Evolutionary conservation across 2,329 filamentous ascomycete genomes (phyloP), one percentile per base, ranked within the genome.

Genomic region (Curvularia sp.): DNA sequence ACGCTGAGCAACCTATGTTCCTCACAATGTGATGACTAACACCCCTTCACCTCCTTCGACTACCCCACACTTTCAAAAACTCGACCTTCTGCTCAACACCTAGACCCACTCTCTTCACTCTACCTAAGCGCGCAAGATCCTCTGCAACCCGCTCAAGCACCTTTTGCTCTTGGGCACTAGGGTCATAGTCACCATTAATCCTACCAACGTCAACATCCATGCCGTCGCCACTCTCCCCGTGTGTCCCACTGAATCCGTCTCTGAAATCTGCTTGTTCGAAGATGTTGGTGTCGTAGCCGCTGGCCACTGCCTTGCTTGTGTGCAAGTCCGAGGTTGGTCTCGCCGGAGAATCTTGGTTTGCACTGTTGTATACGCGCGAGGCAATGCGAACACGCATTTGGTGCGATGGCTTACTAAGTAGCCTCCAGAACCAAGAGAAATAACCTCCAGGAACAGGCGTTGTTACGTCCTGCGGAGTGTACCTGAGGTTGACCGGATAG

Each of bases 351-450:
- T 70, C 68, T 25, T 67, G 59, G 5, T 46, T 59, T 2, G 72
- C 42, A 46, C 70, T 74, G 62, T 79, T 77, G 72, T 77, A 76
- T 4, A 93, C 85, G 1, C 85, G 86, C 71, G 94, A 91, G 0
- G 93, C 95, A 54, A 99, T 93, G 49, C 95, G 87, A 12, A 98
- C 94, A 23, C 93, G 87, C 68, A 99, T 94, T 69, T 88, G 93
- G 65, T 97, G 95, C 1, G 91, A 96, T 1, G 93, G 91, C 47
- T 89, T 87, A 42, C 90, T 91, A 32, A 97, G 86, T 8, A 98
- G 81, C 52, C 89, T 90, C 93, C 93, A 99, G 8, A 97, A 73
- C 75, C 97, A 97, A 1, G 80, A 80, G 5, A 85, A 50, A 76
- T 91, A 93, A 27, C 84, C 83, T 12, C 89, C 87, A 0, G 95